Evolutionary conservation across 2,329 filamentous ascomycete species (phyloP), one percentile per base, ranked within the genome.

Genomic region (Trichoderma oligosporum): DNA sequence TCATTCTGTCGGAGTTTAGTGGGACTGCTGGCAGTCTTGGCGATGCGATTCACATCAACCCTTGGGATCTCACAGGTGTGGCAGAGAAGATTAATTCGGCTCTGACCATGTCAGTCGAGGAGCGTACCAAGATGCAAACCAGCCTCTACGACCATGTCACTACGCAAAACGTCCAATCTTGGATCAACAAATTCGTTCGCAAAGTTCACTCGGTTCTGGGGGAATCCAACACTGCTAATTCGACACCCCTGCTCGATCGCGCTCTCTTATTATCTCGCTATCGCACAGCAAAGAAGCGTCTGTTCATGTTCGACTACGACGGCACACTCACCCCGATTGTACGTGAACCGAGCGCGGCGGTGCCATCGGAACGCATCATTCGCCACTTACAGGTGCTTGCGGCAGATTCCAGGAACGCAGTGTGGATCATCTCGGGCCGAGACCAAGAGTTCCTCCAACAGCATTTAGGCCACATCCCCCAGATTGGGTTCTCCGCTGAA

Each of bases 241-340:
- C 87, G 3, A 97, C 93, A 1, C 93, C 93, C 0, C 80, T 87
- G 1, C 82, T 97, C 18, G 91, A 97, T 69, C 85, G 86, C 33
- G 79, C 84, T 3, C 79, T 84, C 61, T 74, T 97, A 63, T 77
- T 96, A 35, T 76, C 80, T 55, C 86, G 86, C 60, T 97, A 97
- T 72, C 83, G 85, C 60, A 77, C 81, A 36, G 85, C 91, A 3
- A 82, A 82, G 61, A 90, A 89, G 73, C 85, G 94, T 9, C 79
- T 99, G 3, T 96, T 97, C 77, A 93, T 99, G 89, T 97, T 97
- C 69, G 94, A 99, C 74, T 99, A 99, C 67, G 94, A 99, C 70
- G 94, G 94, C 46, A 99, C 94, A 0, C 81, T 99, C 55, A 97
- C 94, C 3, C 90, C 92, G 0, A 97, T 99, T 65, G 94, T 97